Percentiles rank a stretch among this genome's conserved stretches.
These are phyloP conservation scores for Fragaria iinumae DNA, from an alignment of 306 rosid genomes.

Conservation along the genomic window DNA sequence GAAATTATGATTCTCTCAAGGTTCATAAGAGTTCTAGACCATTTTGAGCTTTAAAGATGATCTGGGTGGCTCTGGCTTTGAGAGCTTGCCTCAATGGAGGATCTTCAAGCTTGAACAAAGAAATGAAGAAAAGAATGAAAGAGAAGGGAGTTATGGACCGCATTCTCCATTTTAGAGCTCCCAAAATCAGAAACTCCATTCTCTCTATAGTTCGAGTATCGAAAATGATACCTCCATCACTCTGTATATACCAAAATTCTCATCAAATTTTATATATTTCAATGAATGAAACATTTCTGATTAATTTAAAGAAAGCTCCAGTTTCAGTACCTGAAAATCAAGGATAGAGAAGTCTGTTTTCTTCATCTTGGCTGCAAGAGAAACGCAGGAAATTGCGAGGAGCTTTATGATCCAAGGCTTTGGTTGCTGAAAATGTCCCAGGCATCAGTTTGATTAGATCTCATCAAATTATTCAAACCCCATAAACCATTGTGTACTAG, in stretches of 20 bases:
- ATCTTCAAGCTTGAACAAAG: constrained; percentile 54
- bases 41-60: constrained; percentile 70
- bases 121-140: constrained; percentile 59
- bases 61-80: constrained; percentile 68
- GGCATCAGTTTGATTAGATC: constrained; percentile 48
- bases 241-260: constrained; percentile 34
- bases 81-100: constrained; percentile 52
- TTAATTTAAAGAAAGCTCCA: not conserved
- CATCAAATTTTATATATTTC: not conserved
- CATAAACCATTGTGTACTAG: constrained; percentile 7
- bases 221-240: constrained; percentile 63
- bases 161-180: constrained; percentile 86
- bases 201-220: constrained; percentile 73
- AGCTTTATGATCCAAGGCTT: constrained; percentile 84
- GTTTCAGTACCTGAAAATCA: constrained; percentile 57
- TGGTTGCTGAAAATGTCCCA: constrained; percentile 51
- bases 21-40: constrained; percentile 40
- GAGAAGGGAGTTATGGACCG: constrained; percentile 95
- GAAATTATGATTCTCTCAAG: not conserved
- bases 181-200: constrained; percentile 78
- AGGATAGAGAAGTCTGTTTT: constrained; percentile 48
- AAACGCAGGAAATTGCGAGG: constrained; percentile 71
- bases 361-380: constrained; percentile 76
- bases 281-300: not conserved
- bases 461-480: constrained; percentile 12